These are phyloP conservation scores for Pisolithus albus DNA, from an alignment of 768 basidiomycete species.

Conservation along the genomic window DNA sequence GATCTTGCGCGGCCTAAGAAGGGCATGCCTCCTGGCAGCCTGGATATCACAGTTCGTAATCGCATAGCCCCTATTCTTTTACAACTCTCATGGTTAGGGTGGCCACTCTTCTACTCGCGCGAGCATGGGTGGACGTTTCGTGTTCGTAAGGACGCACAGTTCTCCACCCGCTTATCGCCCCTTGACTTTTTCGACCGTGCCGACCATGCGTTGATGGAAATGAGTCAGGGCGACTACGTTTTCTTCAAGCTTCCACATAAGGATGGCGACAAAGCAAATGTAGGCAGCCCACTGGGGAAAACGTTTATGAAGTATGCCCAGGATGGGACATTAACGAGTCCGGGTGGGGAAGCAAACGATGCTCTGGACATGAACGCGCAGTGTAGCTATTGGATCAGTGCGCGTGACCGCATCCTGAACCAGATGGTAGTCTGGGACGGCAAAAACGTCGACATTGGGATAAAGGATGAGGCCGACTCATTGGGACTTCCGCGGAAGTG, in stretches of 20 bases:
- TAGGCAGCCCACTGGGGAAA: conserved; percentile 88
- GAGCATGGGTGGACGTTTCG: conserved; percentile 92
- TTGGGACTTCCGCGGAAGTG: conserved; percentile 42
- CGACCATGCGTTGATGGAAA: conserved; percentile 53
- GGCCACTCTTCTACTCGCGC: conserved; percentile 79
- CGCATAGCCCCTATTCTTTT: conserved; percentile 81
- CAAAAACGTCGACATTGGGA: conserved; percentile 44
- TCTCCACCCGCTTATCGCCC: conserved; percentile 38
- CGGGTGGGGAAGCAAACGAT: conserved; percentile 70
- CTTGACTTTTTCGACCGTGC: conserved; percentile 57
- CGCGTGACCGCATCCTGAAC: conserved; percentile 82
- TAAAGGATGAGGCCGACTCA: conserved; percentile 20
- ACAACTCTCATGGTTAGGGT: conserved; percentile 78
- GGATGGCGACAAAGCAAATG: conserved; percentile 90
- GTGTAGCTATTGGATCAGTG: conserved; percentile 97
- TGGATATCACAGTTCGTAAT: conserved; percentile 82
- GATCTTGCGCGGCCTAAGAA: conserved; percentile 75
- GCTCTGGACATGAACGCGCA: conserved; percentile 89
- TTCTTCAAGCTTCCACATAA: conserved; percentile 97
- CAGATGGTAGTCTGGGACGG: conserved; percentile 90
- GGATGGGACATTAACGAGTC: conserved; percentile 80
- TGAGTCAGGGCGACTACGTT: conserved; percentile 33
- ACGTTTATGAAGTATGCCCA: conserved; percentile 84
- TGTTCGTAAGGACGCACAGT: conserved; percentile 45
- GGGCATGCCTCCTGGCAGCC: conserved; percentile 55